Evolutionary conservation across 192 early-diverging fungal species (phyloP), one percentile per base, ranked within the genome.

Genomic region (Endogone sp.): DNA sequence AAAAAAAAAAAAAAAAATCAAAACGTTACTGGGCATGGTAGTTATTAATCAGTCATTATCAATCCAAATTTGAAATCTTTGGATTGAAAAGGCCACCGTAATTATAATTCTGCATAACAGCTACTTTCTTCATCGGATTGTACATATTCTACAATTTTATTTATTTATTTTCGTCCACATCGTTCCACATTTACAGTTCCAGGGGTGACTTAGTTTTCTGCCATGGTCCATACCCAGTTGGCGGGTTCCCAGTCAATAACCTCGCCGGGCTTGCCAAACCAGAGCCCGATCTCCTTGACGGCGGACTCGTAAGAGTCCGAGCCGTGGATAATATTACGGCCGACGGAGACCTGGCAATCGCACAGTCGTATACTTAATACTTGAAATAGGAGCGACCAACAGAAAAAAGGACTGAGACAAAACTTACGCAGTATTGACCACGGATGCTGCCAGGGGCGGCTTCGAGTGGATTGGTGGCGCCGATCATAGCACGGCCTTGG

Each of bases 401-500:
- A n/a, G n/a, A n/a, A n/a, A n/a, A n/a, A 55, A 69, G 72, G 44
- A 55, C n/a, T n/a, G n/a, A n/a, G n/a, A n/a, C n/a, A 49, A 49
- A 6, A 49, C 37, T 16, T 49, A 49, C 78, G 81, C 89, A 92
- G 81, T 84, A 92, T 77, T 92, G 91, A 60, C 92, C 93, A 70
- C 95, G 92, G 84, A 97, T 93, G 67, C 92, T 92, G 60, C 95
- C 95, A 60, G 94, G 93, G 57, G 84, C 87, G 62, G 95, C 81
- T 24, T 89, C 89, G 72, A 91, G 82, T 66, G 95, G 95, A 82
- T 96, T 94, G 69, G 95, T 97, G 29, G 93, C 95, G 65, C 95
- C 95, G 72, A 96, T 87, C 84, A 96, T 88, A 44, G 85, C 77
- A 67, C 95, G 90, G 66, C 93, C 93, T 81, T 92, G 89, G 75